Evolutionary conservation across 176 grass and related monocot species (phyloP).

Genomic region (Sorghum bicolor): DNA sequence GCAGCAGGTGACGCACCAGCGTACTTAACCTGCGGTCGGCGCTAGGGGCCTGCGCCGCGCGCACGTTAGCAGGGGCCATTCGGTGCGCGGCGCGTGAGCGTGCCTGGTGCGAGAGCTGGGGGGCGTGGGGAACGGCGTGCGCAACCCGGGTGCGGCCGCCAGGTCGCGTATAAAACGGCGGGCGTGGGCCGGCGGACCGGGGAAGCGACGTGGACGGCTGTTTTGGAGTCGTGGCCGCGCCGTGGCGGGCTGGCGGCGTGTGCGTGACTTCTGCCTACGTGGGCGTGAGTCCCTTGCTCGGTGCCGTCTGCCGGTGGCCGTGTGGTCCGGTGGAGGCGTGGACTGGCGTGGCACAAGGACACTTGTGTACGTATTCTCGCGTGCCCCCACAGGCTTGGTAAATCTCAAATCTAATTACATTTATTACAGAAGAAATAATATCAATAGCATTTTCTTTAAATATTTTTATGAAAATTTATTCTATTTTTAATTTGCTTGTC

Average conservation of each 20-base stretch:
- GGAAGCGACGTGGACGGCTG: constrained; percentile 27
- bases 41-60: constrained; percentile 15
- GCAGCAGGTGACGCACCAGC: constrained; percentile 68
- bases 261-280: not conserved
- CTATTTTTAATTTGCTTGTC: too few relatives aligned
- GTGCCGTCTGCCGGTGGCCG: not conserved
- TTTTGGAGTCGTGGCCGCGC: not conserved
- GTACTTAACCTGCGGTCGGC: constrained; percentile 75
- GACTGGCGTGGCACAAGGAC: not conserved
- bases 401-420: not conserved
- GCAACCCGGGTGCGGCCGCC: constrained; percentile 38
- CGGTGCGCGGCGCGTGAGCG: constrained; percentile 22
- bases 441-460: too few relatives aligned
- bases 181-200: not conserved
- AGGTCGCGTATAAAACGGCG: constrained; percentile 37
- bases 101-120: not conserved
- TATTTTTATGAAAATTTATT: too few relatives aligned
- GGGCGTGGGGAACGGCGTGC: constrained; percentile 12
- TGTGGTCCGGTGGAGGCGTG: not conserved
- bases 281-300: not conserved
- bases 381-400: not conserved
- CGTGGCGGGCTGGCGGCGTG: not conserved
- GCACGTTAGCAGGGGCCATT: constrained; percentile 50
- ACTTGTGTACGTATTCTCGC: not conserved
- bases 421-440: too few relatives aligned